Conservation (phyloP, 73 alveolate genomes). For the Tetrahymena thermophila region DNA sequence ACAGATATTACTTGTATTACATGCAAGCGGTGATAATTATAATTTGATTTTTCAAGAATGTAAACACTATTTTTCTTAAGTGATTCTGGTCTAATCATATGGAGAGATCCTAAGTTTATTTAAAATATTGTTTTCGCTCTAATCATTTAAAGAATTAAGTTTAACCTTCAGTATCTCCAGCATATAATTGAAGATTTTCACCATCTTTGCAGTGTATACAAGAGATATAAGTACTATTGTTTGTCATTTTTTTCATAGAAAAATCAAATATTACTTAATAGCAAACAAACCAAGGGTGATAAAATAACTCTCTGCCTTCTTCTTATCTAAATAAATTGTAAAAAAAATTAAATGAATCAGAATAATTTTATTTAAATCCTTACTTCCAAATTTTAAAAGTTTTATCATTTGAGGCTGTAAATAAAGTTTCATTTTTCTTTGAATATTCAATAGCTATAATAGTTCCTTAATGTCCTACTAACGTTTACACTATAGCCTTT, state of each 20-base stretch:
- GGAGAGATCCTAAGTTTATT: constrained; percentile 47
- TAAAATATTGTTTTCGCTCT: not conserved
- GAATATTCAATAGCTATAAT: constrained; percentile 63
- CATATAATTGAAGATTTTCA: constrained; percentile 59
- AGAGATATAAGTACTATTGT: constrained; percentile 63
- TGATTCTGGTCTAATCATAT: constrained; percentile 55
- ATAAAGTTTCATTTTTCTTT: constrained; percentile 49
- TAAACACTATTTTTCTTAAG: constrained; percentile 44
- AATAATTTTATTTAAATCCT: not conserved
- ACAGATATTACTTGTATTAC: constrained; percentile 62
- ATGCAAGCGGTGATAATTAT: constrained; percentile 62
- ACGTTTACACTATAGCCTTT: constrained; percentile 21
- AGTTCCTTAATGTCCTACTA: constrained; percentile 42
- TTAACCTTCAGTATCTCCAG: constrained; percentile 82
- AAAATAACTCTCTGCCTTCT: constrained; percentile 77
- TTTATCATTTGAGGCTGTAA: constrained; percentile 72
- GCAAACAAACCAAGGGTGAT: constrained; percentile 85
- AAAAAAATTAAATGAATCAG: not conserved
- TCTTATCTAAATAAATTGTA: constrained; percentile 16
- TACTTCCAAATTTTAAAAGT: constrained; percentile 71
- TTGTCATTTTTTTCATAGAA: constrained; percentile 60
- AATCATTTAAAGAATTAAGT: not conserved
- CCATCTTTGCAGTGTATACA: constrained; percentile 73
- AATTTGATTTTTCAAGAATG: constrained; percentile 62
- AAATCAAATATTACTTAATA: constrained; percentile 67